These are phyloP conservation scores for Lactarius pseudohatsudake DNA, from an alignment of 768 basidiomycete species.

Conservation along the genomic window DNA sequence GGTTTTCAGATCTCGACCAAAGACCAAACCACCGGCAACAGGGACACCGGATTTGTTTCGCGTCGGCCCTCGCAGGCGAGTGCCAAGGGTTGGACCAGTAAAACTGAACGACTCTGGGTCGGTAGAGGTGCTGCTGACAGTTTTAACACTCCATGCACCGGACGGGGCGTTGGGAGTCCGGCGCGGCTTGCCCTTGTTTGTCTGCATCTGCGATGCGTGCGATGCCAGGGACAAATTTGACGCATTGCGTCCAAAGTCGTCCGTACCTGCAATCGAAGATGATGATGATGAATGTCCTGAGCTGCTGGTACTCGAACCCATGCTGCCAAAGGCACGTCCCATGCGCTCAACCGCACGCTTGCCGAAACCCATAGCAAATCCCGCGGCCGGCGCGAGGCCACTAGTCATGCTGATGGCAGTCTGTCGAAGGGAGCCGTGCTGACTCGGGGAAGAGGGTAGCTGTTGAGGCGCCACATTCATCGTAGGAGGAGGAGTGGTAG, in stretches of 20 bases:
- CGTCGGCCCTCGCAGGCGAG: constrained; percentile 54
- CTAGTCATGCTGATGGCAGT: constrained; percentile 74
- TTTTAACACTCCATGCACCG: constrained; percentile 41
- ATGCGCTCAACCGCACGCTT: constrained; percentile 78
- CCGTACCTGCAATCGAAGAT: constrained; percentile 31
- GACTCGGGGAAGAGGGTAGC: constrained; percentile 29
- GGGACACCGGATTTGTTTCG: constrained; percentile 37
- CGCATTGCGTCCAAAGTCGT: constrained; percentile 26
- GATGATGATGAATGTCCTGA: constrained; percentile 40
- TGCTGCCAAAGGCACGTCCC: constrained; percentile 32
- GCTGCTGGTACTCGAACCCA: constrained; percentile 11
- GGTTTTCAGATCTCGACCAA: constrained; percentile 56
- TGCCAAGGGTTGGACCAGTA: constrained; percentile 54
- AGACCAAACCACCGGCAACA: constrained; percentile 54
- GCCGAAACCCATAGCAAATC: constrained; percentile 52
- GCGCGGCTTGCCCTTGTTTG: constrained; percentile 40
- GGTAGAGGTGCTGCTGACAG: constrained; percentile 45
- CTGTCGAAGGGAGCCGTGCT: constrained; percentile 46
- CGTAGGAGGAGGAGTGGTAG: constrained; percentile 30
- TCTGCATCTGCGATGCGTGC: constrained; percentile 23
- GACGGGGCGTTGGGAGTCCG: constrained; percentile 64
- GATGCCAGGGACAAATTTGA: constrained; percentile 26
- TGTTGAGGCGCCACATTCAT: constrained; percentile 36
- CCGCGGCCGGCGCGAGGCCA: constrained; percentile 68
- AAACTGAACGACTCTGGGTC: constrained; percentile 45